Base-by-base conservation (phyloP, 192 early-diverging fungal species). In the Backusella sp. region DNA sequence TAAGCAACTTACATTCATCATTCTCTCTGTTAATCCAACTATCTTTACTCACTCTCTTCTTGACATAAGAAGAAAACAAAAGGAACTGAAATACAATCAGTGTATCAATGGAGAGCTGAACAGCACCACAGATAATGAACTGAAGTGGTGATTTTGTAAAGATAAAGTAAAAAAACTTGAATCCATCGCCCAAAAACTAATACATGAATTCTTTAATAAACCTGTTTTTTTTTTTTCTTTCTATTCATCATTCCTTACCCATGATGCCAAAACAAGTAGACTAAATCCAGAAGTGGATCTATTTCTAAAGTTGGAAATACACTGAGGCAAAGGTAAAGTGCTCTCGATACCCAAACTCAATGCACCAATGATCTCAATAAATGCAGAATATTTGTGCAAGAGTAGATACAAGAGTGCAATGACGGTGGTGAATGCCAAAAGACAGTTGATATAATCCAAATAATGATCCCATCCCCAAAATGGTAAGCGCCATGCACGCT, bases 281-380 rank as follows among this genome's bases (percentile, higher is more conserved):
- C 78, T 87, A 68, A 90, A 90, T 68, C 89, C 89, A 12, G 73
- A 73, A 0, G 86, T 87, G 1, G 87, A 86, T 71, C 81, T 80
- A 14, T 73, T 74, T 14, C 73, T 76, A 59, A 77, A 84, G 74
- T 87, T 90, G 19, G 83, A 73, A 32, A 83, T 79, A 32, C 84
- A 84, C 73, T 90, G 89, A 12, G 89, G 89, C 21, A 90, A 70
- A n/a, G 89, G 89, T 9, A 90, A 80, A 9, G 89, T 88, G 15
- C 83, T 82, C 70, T 88, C 89, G 39, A 90, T 87, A 0, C 89
- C 84, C 35, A 90, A 59, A 41, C 82, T 83, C 32, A 82, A 30
- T 35, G 75, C 72, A 34, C 85, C 85, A 11, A 86, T 68, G 3
- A 82, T 30, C 39, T 84, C 80, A 34, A 82, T 79, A 77, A 83